Conservation (phyloP, 306 rosid genomes). For the Fragaria iinumae region DNA sequence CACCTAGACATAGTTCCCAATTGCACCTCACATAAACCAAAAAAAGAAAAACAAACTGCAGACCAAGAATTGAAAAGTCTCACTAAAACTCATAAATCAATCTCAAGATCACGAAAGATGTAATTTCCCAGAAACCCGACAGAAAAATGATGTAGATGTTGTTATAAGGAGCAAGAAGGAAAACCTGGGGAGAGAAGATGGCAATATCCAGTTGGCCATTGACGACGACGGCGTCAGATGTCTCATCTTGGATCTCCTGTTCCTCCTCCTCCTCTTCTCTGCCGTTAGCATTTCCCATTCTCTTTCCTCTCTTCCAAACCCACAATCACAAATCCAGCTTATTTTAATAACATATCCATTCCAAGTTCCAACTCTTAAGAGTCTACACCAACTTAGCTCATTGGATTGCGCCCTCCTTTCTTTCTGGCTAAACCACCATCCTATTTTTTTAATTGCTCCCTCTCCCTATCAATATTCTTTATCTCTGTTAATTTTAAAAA, state of each 20-base stretch:
- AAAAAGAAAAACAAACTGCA: too few species aligned
- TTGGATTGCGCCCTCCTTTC: too few species aligned
- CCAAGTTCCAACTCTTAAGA: too few species aligned
- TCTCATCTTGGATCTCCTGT: constrained; percentile 6
- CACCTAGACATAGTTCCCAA: too few species aligned
- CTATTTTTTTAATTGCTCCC: too few species aligned
- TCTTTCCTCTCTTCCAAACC: background rate
- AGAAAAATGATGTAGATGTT: background rate
- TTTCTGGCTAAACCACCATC: too few species aligned
- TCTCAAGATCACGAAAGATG: background rate
- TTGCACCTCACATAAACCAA: too few species aligned
- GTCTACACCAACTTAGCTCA: too few species aligned
- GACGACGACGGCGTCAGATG: constrained; percentile 25
- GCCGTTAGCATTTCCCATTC: constrained; percentile 32
- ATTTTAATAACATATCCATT: too few species aligned
- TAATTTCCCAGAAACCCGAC: background rate
- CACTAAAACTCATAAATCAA: background rate
- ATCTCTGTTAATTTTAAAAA: too few species aligned
- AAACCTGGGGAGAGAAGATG: constrained; percentile 80
- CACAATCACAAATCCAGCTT: background rate
- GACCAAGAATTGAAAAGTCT: background rate
- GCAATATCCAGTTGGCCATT: constrained; percentile 25
- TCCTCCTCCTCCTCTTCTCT: constrained; percentile 27
- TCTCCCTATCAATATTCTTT: too few species aligned
- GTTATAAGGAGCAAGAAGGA: background rate